A percentile compares a stretch with the other conserved stretches of the same genome.
Evolutionary conservation across 1,139 yeast species (phyloP).

Genomic region (Blastobotrys elegans): DNA sequence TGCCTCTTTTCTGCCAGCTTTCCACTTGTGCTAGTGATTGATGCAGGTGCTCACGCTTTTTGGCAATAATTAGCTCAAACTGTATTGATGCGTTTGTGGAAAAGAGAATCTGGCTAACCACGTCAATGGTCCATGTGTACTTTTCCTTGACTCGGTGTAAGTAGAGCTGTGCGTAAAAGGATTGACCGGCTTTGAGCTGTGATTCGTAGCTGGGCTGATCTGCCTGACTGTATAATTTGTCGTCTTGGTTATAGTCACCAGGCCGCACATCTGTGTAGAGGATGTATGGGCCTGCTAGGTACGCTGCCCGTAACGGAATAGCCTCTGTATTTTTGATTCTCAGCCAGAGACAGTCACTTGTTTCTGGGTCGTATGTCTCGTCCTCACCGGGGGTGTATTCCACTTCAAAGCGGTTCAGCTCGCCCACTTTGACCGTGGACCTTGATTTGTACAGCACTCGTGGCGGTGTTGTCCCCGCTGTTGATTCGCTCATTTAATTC

Average conservation of each 20-base stretch:
- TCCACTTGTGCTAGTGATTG: slow-evolving; percentile 1
- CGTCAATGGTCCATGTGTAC: slow-evolving; percentile 78
- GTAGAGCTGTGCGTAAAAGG: slow-evolving; percentile 50
- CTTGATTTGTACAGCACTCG: slow-evolving; percentile 37
- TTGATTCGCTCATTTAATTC: too few relatives aligned
- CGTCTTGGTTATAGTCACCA: slow-evolving; percentile 54
- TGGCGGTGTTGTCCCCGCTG: too few relatives aligned
- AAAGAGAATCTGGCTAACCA: slow-evolving; percentile 80
- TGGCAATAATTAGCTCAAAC: slow-evolving; percentile 63
- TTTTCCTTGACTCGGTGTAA: slow-evolving; percentile 43
- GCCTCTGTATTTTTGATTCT: slow-evolving; percentile 71
- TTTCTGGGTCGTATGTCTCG: slow-evolving; percentile 5
- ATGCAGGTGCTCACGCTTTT: slow-evolving; percentile 42
- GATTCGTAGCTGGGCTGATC: slow-evolving; percentile 75
- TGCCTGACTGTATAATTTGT: slow-evolving; percentile 56
- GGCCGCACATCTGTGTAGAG: slow-evolving; percentile 77
- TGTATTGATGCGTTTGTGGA: slow-evolving; percentile 62
- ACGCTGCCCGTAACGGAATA: slow-evolving; percentile 78
- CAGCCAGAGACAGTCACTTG: slow-evolving; percentile 43
- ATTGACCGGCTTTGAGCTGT: slow-evolving; percentile 64
- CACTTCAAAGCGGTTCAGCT: slow-evolving; percentile 47
- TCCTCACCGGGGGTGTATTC: slow-evolving; percentile 38
- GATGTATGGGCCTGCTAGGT: slow-evolving; percentile 85
- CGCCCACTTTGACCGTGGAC: slow-evolving; percentile 50
- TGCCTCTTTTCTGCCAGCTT: slow-evolving; percentile 15